These are phyloP conservation scores for Fusarium brachygibbosum DNA, from an alignment of 2,329 filamentous ascomycete species.

Conservation along the genomic window DNA sequence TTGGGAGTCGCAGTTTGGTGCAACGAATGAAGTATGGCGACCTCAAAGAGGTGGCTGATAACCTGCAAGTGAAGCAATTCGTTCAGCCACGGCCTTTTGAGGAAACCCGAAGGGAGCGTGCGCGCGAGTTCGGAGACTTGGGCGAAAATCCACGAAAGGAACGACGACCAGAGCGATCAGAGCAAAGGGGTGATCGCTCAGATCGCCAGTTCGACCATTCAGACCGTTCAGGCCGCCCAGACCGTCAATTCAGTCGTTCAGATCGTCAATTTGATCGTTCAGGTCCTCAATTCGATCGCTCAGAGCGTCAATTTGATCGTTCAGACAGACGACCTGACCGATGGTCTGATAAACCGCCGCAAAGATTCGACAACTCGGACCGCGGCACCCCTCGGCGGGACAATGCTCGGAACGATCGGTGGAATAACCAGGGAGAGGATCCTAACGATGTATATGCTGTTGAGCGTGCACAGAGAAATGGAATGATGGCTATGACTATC, in stretches of 20 bases:
- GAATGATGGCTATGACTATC: slow-evolving; percentile 56
- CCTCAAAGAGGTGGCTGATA: slow-evolving; percentile 49
- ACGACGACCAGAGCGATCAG: slow-evolving; percentile 14
- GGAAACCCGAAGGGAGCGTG: slow-evolving; percentile 25
- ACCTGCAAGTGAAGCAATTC: slow-evolving; percentile 47
- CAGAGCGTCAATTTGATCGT: slow-evolving; percentile 11
- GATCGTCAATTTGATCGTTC: slow-evolving; percentile 12
- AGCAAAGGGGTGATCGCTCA: neutral
- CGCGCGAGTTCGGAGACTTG: neutral
- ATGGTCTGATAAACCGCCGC: slow-evolving; percentile 21
- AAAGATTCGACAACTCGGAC: slow-evolving; percentile 14
- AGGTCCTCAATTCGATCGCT: slow-evolving; percentile 6
- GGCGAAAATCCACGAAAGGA: neutral
- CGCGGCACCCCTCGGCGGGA: slow-evolving; percentile 23
- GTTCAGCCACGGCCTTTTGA: slow-evolving; percentile 46
- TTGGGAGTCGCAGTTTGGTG: slow-evolving; percentile 69
- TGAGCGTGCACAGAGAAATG: slow-evolving; percentile 46
- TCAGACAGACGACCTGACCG: slow-evolving; percentile 3
- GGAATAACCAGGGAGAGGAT: slow-evolving; percentile 17
- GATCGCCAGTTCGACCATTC: neutral
- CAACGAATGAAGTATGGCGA: slow-evolving; percentile 65
- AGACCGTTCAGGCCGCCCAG: neutral
- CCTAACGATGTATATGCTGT: slow-evolving; percentile 6
- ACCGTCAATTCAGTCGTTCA: slow-evolving; percentile 1
- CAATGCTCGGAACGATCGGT: slow-evolving; percentile 21